Base-by-base conservation (phyloP, 345 rosid genomes). In the Clarkia xantiana region DNA sequence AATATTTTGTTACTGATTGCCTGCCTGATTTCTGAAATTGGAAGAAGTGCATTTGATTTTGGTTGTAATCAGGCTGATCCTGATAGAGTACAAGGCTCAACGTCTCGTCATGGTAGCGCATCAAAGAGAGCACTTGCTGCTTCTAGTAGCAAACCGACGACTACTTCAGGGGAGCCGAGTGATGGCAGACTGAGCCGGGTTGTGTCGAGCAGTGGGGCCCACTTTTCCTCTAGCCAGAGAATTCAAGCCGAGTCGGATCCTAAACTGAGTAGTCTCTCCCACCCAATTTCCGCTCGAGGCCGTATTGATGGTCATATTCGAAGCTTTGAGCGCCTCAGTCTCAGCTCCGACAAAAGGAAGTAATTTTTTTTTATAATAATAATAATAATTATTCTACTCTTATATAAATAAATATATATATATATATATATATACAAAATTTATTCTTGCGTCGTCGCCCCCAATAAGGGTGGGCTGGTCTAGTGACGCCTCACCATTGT, bases 71-170 rank as follows among this genome's bases (percentile, higher is more conserved):
- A 58, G 58, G 72, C 54, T 10, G 76, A 71, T 56, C 53, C 60
- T 17, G 72, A 67, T 29, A 73, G 67, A 51, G 76, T 56, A 13
- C 67, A 63, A 14, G 56, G 63, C 51, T 62, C 82, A 13, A 59
- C 70, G 15, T 57, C 67, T 45, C 80, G 86, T 47, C 73, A 79
- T 45, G 86, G 84, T 52, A 76, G 82, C 57, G 54, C 80, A 47
- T 72, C 91, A 18, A 79, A 79, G 64, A 81, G 69, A 69, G 93
- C 82, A 10, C 39, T 75, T 3, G 63, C 70, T 3, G 63, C 70
- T 20, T 66, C 86, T 49, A 77, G 75, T 65, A 72, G 77, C 62
- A 58, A 76, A 54, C 94, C 89, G n/a, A 71, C 89, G n/a, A 71
- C 78, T 71, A 76, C 93, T 6, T 75, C 84, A 0, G 94, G 86